Evolutionary conservation across 2,329 filamentous ascomycete genomes (phyloP).

Genomic region (Pyrenochaeta sp.): DNA sequence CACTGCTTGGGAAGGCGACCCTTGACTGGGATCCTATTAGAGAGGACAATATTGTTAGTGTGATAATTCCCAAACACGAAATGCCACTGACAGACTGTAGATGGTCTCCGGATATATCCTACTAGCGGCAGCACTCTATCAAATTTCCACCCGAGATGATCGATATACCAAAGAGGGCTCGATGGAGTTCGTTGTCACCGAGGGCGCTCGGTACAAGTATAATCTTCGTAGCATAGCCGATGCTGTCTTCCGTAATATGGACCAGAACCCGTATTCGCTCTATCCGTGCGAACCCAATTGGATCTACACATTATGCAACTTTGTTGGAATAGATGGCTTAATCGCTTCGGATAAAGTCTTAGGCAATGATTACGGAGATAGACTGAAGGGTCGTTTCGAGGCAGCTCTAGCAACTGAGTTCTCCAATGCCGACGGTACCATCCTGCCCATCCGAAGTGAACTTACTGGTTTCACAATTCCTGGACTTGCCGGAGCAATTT

Average conservation of each 20-base stretch:
- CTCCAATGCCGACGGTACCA: slow-evolving; percentile 23
- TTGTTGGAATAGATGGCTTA: slow-evolving; percentile 21
- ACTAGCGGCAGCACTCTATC: slow-evolving; percentile 19
- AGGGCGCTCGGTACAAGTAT: slow-evolving; percentile 19
- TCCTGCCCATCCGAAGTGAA: slow-evolving; percentile 27
- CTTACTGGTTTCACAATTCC: slow-evolving; percentile 30
- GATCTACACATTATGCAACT: slow-evolving; percentile 27
- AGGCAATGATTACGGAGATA: slow-evolving; percentile 10
- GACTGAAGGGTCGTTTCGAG: slow-evolving; percentile 16
- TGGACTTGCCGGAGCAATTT: slow-evolving; percentile 21
- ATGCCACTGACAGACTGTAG: neutral
- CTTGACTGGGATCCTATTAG: slow-evolving; percentile 22
- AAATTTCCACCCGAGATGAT: slow-evolving; percentile 17
- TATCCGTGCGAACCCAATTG: slow-evolving; percentile 33
- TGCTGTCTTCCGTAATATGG: slow-evolving; percentile 20
- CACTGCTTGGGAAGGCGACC: slow-evolving; percentile 24
- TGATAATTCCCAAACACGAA: neutral
- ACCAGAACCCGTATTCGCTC: slow-evolving; percentile 16
- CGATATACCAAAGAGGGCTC: slow-evolving; percentile 16
- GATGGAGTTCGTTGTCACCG: slow-evolving; percentile 22
- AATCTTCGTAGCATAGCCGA: slow-evolving; percentile 18
- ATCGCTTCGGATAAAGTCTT: slow-evolving; percentile 16
- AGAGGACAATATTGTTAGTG: slow-evolving; percentile 21
- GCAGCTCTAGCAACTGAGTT: slow-evolving; percentile 22
- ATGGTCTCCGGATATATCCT: slow-evolving; percentile 27